Evolutionary conservation across 192 early-diverging fungal genomes (phyloP).

Genomic region (Glomus cerebriforme): DNA sequence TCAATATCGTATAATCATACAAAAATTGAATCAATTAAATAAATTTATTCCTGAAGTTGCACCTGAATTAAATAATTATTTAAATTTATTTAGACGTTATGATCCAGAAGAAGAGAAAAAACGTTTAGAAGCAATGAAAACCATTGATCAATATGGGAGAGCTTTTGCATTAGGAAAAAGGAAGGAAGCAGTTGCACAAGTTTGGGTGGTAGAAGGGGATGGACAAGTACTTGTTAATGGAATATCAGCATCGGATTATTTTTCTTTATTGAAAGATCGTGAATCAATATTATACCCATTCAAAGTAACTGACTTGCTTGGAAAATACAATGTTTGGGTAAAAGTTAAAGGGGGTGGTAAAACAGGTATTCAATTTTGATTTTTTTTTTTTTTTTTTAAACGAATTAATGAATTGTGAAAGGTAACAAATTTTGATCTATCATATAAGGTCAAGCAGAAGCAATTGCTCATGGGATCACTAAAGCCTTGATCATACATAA

Average conservation of each 20-base stretch:
- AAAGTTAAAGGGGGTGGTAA: conserved; percentile 79
- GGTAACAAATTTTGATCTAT: neutral
- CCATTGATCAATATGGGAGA: conserved; percentile 70
- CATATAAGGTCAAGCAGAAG: conserved; percentile 74
- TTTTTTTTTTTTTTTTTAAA: no score
- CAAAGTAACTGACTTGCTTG: conserved; percentile 61
- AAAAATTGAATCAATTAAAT: conserved; percentile 49
- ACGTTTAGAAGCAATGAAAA: conserved; percentile 32
- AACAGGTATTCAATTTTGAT: conserved; percentile 50
- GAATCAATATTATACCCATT: conserved; percentile 77
- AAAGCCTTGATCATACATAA: conserved; percentile 69
- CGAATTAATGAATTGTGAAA: neutral
- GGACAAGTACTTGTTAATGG: conserved; percentile 82
- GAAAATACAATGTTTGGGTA: conserved; percentile 85
- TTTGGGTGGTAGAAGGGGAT: conserved; percentile 71
- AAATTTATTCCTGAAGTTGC: conserved; percentile 41
- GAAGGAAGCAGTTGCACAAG: conserved; percentile 78
- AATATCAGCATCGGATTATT: conserved; percentile 70
- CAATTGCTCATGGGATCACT: conserved; percentile 80
- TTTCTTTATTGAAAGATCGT: conserved; percentile 64
- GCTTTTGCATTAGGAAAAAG: conserved; percentile 75
- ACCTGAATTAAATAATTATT: conserved; percentile 18
- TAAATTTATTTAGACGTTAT: conserved; percentile 34
- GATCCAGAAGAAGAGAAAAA: conserved; percentile 40
- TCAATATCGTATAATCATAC: conserved; percentile 54